phyloP scores from a whole-genome alignment of 257 asterid species.

The Datura wrightii region DNA sequence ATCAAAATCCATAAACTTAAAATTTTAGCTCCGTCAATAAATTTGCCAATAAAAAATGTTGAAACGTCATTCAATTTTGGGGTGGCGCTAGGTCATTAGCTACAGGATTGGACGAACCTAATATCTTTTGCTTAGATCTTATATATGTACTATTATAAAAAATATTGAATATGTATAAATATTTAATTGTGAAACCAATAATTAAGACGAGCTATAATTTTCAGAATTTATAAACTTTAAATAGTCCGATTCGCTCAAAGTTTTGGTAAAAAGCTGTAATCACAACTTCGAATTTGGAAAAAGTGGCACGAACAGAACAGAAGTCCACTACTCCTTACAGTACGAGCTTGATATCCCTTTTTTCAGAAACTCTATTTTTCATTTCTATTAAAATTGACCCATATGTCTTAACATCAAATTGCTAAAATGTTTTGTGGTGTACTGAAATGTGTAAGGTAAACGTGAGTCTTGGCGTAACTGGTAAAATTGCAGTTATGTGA shows the following conservation, averaged over 20 bases:
- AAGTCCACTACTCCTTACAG: not conserved
- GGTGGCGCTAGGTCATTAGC: too few species aligned
- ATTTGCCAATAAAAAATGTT: not conserved
- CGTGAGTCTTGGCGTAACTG: too few species aligned
- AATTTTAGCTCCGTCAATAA: too few species aligned
- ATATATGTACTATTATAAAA: too few species aligned
- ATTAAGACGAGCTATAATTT: too few species aligned
- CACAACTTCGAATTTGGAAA: not conserved
- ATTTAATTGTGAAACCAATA: too few species aligned
- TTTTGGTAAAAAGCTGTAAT: not conserved
- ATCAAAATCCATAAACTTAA: too few species aligned
- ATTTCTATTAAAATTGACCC: not conserved
- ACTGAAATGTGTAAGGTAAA: not conserved
- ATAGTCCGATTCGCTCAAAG: too few species aligned
- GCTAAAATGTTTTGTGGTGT: not conserved
- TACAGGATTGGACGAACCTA: too few species aligned
- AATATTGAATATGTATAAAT: too few species aligned
- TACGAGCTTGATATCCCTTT: not conserved
- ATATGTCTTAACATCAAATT: not conserved
- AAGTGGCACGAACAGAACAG: not conserved
- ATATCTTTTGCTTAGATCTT: too few species aligned
- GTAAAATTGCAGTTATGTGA: too few species aligned
- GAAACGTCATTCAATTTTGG: not conserved
- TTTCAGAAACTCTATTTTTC: not conserved
- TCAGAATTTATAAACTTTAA: not conserved